Conservation (phyloP, 768 basidiomycete genomes). For the Mycena filopes region DNA sequence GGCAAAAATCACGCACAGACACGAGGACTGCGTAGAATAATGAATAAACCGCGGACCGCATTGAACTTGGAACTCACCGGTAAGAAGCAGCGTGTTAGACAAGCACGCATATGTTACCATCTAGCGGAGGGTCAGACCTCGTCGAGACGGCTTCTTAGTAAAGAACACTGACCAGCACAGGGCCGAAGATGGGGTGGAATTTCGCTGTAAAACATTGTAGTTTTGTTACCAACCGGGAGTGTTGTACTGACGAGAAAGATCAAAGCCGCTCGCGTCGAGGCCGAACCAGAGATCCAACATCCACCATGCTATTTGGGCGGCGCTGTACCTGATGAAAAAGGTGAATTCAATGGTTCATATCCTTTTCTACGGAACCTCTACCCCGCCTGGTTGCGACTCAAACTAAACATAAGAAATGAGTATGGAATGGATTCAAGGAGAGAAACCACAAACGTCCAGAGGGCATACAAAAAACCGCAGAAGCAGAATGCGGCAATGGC, state of each 20-base stretch:
- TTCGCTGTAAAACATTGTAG: conserved; percentile 51
- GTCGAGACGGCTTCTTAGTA: not conserved
- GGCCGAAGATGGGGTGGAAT: conserved; percentile 91
- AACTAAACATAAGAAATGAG: conserved; percentile 48
- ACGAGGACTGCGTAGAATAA: conserved; percentile 67
- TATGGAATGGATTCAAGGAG: not conserved
- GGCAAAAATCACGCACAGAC: conserved; percentile 61
- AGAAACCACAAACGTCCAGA: conserved; percentile 82
- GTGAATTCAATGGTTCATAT: not conserved
- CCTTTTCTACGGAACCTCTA: conserved; percentile 42
- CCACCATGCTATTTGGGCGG: conserved; percentile 82
- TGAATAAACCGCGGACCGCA: conserved; percentile 16
- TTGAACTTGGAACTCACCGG: conserved; percentile 58
- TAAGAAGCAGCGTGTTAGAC: conserved; percentile 92
- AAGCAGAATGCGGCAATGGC: conserved; percentile 90
- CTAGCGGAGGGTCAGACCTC: not conserved
- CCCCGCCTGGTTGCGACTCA: conserved; percentile 71
- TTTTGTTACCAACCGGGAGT: not conserved
- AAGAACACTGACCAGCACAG: conserved; percentile 58
- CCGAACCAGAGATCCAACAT: conserved; percentile 95
- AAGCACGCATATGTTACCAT: conserved; percentile 93
- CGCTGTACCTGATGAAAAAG: conserved; percentile 30
- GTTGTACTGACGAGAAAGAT: conserved; percentile 72
- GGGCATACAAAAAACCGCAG: conserved; percentile 90
- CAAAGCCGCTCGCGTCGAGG: conserved; percentile 92